Evolutionary conservation across 768 basidiomycete genomes (phyloP).

Genomic region (Coprinellus micaceus): DNA sequence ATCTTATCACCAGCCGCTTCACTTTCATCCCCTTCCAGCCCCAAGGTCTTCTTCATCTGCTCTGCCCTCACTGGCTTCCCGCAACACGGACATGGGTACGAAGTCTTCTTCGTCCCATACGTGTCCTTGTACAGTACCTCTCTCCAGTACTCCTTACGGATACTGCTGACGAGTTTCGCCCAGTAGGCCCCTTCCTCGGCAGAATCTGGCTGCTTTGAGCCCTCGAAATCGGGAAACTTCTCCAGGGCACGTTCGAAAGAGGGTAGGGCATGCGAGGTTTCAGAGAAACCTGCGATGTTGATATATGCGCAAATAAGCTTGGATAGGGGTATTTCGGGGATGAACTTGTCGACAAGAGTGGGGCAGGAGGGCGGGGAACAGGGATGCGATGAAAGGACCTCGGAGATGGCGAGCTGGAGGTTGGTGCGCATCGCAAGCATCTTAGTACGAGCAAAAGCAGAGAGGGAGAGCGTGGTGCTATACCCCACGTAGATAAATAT

Average conservation of each 20-base stretch:
- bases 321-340: neutral
- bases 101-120: neutral
- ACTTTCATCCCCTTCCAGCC: neutral
- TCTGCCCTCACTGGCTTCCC: neutral
- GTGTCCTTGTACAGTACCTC: neutral
- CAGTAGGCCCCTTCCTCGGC: neutral
- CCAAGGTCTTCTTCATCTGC: neutral
- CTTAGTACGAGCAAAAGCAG: too few species aligned
- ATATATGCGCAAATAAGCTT: constrained; percentile 5
- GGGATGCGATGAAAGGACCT: neutral
- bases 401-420: constrained; percentile 3
- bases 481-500: too few species aligned
- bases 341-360: too few species aligned
- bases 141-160: constrained; percentile 2
- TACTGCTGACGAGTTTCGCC: neutral
- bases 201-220: too few species aligned
- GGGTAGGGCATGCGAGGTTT: neutral
- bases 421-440: neutral
- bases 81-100: neutral
- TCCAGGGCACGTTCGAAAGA: constrained; percentile 2
- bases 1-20: neutral
- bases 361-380: neutral
- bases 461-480: too few species aligned
- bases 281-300: neutral
- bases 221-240: neutral